phyloP scores from a whole-genome alignment of 306 rosid genomes.

The Mimosa pudica region DNA sequence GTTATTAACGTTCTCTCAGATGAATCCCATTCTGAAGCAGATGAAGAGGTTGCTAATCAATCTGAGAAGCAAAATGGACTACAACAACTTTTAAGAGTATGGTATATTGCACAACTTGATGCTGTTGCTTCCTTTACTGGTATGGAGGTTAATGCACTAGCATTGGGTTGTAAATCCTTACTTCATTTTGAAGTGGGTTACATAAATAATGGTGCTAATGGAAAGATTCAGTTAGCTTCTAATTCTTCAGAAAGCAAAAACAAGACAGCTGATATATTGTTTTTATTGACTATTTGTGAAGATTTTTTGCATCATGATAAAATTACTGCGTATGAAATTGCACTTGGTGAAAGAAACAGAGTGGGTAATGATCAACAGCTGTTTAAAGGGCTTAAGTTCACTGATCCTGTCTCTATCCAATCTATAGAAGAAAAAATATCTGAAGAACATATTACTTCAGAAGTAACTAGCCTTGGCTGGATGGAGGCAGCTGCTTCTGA shows the following conservation, averaged over 20 bases:
- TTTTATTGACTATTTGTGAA: conserved; percentile 53
- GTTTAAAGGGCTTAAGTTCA: conserved; percentile 53
- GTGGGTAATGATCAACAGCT: conserved; percentile 42
- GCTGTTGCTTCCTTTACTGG: conserved; percentile 65
- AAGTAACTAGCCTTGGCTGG: conserved; percentile 77
- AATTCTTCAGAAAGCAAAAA: conserved; percentile 47
- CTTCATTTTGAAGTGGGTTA: conserved; percentile 71
- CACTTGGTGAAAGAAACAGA: conserved; percentile 52
- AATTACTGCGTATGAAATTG: conserved; percentile 57
- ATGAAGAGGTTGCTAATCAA: conserved; percentile 47
- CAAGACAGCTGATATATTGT: conserved; percentile 55
- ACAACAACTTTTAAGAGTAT: conserved; percentile 59
- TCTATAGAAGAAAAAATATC: conserved; percentile 55
- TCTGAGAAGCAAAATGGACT: conserved; percentile 55
- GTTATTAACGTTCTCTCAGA: conserved; percentile 54
- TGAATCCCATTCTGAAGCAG: conserved; percentile 53
- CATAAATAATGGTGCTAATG: conserved; percentile 44
- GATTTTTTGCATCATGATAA: conserved; percentile 54
- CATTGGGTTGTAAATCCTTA: conserved; percentile 64
- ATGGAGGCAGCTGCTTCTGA: conserved; percentile 72
- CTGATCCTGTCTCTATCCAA: conserved; percentile 64
- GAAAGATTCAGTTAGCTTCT: conserved; percentile 44
- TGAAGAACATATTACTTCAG: conserved; percentile 47
- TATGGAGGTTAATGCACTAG: conserved; percentile 58
- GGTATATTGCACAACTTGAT: conserved; percentile 74